Percentiles rank a stretch among this genome's conserved stretches.
These are phyloP conservation scores for Gracilaria caudata DNA, from an alignment of 23 red algal genomes.

Conservation along the genomic window DNA sequence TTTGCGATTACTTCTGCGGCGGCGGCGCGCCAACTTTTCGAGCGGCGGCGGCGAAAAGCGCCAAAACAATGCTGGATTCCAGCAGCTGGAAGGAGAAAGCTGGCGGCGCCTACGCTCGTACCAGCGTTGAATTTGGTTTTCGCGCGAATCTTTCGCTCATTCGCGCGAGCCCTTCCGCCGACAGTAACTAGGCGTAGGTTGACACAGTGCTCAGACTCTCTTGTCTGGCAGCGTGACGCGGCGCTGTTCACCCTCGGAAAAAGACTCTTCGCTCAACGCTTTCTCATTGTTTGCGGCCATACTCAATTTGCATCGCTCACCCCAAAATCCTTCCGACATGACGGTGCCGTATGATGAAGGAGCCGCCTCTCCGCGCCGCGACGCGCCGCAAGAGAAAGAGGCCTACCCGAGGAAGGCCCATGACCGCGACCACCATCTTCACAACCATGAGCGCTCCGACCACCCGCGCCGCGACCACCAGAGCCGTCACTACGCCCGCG, in stretches of 20 bases:
- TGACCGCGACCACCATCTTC: not conserved
- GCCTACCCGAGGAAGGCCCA: constrained; percentile 5
- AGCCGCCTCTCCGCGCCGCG: constrained; percentile 26
- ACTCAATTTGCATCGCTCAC: not conserved
- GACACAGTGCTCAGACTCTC: constrained; percentile 36
- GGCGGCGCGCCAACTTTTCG: not conserved
- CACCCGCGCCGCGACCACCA: constrained; percentile 20
- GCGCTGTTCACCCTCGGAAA: not conserved
- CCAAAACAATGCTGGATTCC: too few relatives aligned
- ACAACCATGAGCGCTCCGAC: not conserved
- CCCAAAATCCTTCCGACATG: not conserved
- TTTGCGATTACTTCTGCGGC: constrained; percentile 8
- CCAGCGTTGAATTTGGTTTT: constrained; percentile 15
- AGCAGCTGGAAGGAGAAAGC: constrained; percentile 21
- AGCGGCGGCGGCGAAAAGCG: not conserved
- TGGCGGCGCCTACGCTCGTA: too few relatives aligned
- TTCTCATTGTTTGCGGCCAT: constrained; percentile 26
- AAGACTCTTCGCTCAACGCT: constrained; percentile 11
- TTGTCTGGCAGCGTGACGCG: constrained; percentile 34
- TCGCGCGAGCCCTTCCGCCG: constrained; percentile 27
- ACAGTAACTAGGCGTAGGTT: constrained; percentile 10
- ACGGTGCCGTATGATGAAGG: constrained; percentile 31
- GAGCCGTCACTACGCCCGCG: not conserved
- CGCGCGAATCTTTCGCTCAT: constrained; percentile 40
- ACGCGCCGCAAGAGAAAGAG: constrained; percentile 9